A percentile compares a stretch with the other conserved stretches of the same genome.
Evolutionary conservation across 495 filamentous ascomycete genomes (phyloP).

Genomic region (Aspergillus panamensis): DNA sequence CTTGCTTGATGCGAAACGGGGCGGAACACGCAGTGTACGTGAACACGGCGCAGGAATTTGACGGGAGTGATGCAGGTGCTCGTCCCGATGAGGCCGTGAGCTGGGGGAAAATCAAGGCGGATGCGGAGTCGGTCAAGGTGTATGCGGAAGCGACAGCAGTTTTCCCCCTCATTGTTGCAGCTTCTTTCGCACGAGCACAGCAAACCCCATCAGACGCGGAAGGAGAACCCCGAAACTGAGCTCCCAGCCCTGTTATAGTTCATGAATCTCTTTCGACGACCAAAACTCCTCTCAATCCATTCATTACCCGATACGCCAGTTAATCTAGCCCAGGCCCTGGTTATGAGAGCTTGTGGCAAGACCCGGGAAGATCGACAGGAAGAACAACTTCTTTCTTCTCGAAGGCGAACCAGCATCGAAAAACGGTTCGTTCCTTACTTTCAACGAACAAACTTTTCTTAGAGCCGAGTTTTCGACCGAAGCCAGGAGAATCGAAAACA

Average conservation of each 20-base stretch:
- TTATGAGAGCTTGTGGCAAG: too few relatives aligned
- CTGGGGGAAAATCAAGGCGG: conserved; percentile 95
- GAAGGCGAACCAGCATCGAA: background rate
- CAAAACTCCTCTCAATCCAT: too few relatives aligned
- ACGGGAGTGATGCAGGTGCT: conserved; percentile 94
- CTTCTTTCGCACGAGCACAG: conserved; percentile 67
- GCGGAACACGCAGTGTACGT: conserved; percentile 95
- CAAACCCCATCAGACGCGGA: conserved; percentile 11
- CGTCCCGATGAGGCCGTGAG: conserved; percentile 95
- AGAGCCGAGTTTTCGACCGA: conserved; percentile 6
- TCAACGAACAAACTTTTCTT: background rate
- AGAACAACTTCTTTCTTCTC: background rate
- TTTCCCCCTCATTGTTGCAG: conserved; percentile 92
- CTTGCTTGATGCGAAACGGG: conserved; percentile 93
- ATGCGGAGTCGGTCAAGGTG: conserved; percentile 85
- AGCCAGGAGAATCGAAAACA: background rate
- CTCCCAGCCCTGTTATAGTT: background rate
- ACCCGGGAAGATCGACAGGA: too few relatives aligned
- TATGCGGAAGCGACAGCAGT: conserved; percentile 89
- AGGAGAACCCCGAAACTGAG: background rate
- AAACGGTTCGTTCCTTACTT: background rate
- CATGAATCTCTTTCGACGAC: too few relatives aligned
- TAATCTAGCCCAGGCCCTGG: too few relatives aligned
- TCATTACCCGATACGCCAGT: too few relatives aligned
- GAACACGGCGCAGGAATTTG: conserved; percentile 95